A percentile compares a stretch with the other conserved stretches of the same genome.
phyloP scores from a whole-genome alignment of 176 grass and related monocot genomes.

The Oryza australiensis region DNA sequence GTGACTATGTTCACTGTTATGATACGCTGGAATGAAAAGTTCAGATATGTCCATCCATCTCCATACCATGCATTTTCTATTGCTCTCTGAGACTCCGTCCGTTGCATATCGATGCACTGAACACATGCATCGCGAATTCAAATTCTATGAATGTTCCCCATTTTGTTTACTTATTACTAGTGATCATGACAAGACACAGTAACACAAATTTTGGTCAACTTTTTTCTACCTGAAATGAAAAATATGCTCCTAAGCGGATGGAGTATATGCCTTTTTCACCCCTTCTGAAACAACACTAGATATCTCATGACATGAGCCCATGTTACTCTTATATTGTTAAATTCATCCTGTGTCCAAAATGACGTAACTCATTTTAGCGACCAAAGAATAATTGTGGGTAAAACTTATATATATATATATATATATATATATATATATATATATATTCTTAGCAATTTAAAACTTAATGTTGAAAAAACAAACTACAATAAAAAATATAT shows the following conservation, averaged over 20 bases:
- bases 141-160: neutral
- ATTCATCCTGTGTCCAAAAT: neutral
- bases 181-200: neutral
- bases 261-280: neutral
- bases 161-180: neutral
- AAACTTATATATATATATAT: too few relatives aligned
- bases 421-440: too few relatives aligned
- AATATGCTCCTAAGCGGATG: neutral
- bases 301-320: neutral
- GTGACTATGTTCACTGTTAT: neutral
- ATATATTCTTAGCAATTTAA: too few relatives aligned
- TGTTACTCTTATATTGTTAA: neutral
- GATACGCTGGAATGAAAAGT: neutral
- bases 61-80: neutral
- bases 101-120: neutral
- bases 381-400: too few relatives aligned
- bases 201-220: neutral
- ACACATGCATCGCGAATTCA: neutral
- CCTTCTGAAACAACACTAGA: neutral
- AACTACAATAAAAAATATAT: too few relatives aligned
- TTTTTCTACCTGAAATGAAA: neutral
- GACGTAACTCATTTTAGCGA: too few relatives aligned
- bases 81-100: neutral
- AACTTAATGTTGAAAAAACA: too few relatives aligned
- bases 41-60: neutral